These are phyloP conservation scores for Peterozyma xylosa DNA, from an alignment of 805 yeast species.

Conservation along the genomic window DNA sequence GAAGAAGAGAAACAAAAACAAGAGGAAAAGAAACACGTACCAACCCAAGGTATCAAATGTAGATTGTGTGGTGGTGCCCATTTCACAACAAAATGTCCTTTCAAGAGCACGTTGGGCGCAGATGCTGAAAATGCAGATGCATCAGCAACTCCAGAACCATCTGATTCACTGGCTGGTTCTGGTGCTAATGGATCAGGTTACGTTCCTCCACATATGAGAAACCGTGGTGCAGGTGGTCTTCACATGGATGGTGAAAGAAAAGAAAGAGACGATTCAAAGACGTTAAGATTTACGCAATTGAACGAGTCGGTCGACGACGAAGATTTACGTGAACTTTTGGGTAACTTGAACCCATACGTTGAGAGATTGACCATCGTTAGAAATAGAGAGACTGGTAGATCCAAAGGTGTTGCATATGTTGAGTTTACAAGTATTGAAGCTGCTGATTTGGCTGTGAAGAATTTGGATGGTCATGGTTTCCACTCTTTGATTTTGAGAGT, in stretches of 20 bases:
- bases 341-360: conserved; percentile 54
- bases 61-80: conserved; percentile 93
- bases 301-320: conserved; percentile 80
- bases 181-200: conserved; percentile 33
- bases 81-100: conserved; percentile 93
- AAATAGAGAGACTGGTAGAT: conserved; percentile 88
- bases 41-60: conserved; percentile 47
- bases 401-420: conserved; percentile 94
- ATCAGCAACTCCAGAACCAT: conserved; percentile 21
- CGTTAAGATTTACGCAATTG: conserved; percentile 87
- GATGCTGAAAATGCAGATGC: conserved; percentile 34
- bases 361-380: conserved; percentile 79
- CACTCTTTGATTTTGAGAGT: conserved; percentile 74
- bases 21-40: conserved; percentile 35
- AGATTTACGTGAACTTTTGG: conserved; percentile 68
- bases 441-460: conserved; percentile 74
- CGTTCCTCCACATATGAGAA: conserved; percentile 57
- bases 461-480: conserved; percentile 85
- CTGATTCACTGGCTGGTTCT: conserved; percentile 14
- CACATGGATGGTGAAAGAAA: conserved; percentile 30
- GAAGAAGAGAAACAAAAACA: conserved; percentile 44
- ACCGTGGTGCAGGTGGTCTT: conserved; percentile 28
- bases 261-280: conserved; percentile 74
- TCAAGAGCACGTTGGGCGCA: conserved; percentile 74
- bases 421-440: conserved; percentile 58